phyloP scores from a whole-genome alignment of 176 grass and related monocot species.

The Musa schizocarpa region DNA sequence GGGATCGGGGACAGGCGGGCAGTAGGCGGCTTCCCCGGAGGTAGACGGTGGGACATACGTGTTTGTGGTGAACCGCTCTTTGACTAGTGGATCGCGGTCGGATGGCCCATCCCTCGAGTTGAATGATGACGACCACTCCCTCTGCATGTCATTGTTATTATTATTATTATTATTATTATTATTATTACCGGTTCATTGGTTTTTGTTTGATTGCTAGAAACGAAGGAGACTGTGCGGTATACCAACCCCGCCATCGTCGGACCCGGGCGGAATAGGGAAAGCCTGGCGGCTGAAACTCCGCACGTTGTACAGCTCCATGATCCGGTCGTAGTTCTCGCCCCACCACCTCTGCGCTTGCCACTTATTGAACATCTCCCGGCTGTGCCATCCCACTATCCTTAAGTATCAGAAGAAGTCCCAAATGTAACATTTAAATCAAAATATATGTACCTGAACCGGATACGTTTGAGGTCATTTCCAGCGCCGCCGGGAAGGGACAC shows the following conservation, averaged over 20 bases:
- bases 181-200: too few relatives aligned
- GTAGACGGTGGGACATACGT: conserved; percentile 16
- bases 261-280: conserved; percentile 52
- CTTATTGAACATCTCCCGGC: conserved; percentile 94
- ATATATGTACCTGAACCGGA: conserved; percentile 67
- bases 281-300: conserved; percentile 70
- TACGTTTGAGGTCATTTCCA: conserved; percentile 95
- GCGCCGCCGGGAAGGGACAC: conserved; percentile 59
- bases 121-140: conserved; percentile 38
- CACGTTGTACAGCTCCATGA: conserved; percentile 98
- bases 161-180: too few relatives aligned
- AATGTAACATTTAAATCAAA: too few relatives aligned
- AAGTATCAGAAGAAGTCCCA: not conserved
- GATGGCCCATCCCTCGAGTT: conserved; percentile 63
- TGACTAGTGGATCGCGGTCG: conserved; percentile 43
- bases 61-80: conserved; percentile 32
- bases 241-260: conserved; percentile 61
- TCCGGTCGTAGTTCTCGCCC: conserved; percentile 98
- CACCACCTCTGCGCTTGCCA: conserved; percentile 99
- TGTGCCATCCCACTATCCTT: not conserved
- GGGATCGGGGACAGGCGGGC: conserved; percentile 52
- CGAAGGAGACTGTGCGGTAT: too few relatives aligned
- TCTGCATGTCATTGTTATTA: conserved; percentile 26
- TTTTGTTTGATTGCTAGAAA: too few relatives aligned
- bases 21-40: conserved; percentile 38